A percentile compares a stretch with the other conserved stretches of the same genome.
Evolutionary conservation across 2,329 filamentous ascomycete genomes (phyloP).

Genomic region (Aspergillus pseudoglaucus): DNA sequence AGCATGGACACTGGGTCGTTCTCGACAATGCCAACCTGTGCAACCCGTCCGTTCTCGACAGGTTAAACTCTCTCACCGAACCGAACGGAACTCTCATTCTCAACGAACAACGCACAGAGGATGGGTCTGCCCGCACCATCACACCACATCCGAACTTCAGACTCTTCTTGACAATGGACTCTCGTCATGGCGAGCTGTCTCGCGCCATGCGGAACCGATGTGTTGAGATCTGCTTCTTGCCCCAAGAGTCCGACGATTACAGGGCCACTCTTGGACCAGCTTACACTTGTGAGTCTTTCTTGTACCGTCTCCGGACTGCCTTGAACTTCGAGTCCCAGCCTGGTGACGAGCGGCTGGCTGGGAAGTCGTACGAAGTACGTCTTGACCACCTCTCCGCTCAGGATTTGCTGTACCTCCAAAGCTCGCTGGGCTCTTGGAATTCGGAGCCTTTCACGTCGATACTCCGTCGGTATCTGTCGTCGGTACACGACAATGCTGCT

Average conservation of each 20-base stretch:
- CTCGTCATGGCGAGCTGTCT: conserved; percentile 85
- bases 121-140: conserved; percentile 74
- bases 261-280: conserved; percentile 18
- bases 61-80: conserved; percentile 89
- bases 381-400: conserved; percentile 32
- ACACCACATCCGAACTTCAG: conserved; percentile 79
- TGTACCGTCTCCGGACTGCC: conserved; percentile 34
- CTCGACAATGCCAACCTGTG: conserved; percentile 97
- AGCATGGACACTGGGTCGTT: conserved; percentile 84
- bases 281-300: conserved; percentile 33
- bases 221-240: conserved; percentile 74
- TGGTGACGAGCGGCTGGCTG: conserved; percentile 7
- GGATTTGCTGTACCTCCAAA: conserved; percentile 29
- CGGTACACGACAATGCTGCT: conserved; percentile 24
- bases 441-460: conserved; percentile 11
- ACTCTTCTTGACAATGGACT: conserved; percentile 89
- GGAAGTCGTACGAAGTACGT: conserved; percentile 22
- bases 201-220: conserved; percentile 94
- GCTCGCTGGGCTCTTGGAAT: conserved; percentile 17
- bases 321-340: conserved; percentile 18
- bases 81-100: conserved; percentile 81
- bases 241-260: conserved; percentile 24
- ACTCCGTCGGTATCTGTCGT: conserved; percentile 25
- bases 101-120: conserved; percentile 81
- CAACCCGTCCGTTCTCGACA: conserved; percentile 86